phyloP scores from a whole-genome alignment of 2,329 filamentous ascomycete genomes.

The Hypoxylon sp. region DNA sequence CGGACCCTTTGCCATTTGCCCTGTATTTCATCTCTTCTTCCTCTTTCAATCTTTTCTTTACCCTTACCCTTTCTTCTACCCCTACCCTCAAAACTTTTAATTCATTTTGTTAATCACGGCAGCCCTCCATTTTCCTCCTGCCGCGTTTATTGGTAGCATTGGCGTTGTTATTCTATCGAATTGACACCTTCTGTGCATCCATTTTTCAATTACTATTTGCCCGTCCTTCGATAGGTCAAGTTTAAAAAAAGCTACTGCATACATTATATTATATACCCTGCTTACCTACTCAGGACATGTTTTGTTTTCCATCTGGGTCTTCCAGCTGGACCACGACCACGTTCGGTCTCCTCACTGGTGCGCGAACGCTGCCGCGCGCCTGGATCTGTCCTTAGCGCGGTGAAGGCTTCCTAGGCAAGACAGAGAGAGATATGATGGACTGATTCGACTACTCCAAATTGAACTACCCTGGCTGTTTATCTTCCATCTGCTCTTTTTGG shows the following conservation, averaged over 20 bases:
- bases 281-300: background rate
- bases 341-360: conserved; percentile 46
- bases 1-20: background rate
- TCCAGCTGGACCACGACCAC: conserved; percentile 43
- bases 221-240: conserved; percentile 3
- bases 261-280: conserved; percentile 4
- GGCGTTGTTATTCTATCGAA: background rate
- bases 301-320: conserved; percentile 2
- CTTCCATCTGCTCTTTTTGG: conserved; percentile 7
- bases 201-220: background rate
- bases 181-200: background rate
- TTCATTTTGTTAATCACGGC: background rate
- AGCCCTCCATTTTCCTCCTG: background rate
- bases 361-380: conserved; percentile 39
- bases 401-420: conserved; percentile 3
- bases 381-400: conserved; percentile 29
- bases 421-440: background rate
- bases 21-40: background rate
- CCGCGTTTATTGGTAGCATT: background rate
- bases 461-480: conserved; percentile 14
- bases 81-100: background rate
- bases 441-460: conserved; percentile 18
- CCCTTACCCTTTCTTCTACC: background rate
- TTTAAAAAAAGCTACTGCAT: background rate
- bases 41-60: background rate